Percentiles rank a stretch among this genome's conserved stretches.
phyloP scores from a whole-genome alignment of 2,329 filamentous ascomycete genomes.

The Aspergillus novofumigatus region DNA sequence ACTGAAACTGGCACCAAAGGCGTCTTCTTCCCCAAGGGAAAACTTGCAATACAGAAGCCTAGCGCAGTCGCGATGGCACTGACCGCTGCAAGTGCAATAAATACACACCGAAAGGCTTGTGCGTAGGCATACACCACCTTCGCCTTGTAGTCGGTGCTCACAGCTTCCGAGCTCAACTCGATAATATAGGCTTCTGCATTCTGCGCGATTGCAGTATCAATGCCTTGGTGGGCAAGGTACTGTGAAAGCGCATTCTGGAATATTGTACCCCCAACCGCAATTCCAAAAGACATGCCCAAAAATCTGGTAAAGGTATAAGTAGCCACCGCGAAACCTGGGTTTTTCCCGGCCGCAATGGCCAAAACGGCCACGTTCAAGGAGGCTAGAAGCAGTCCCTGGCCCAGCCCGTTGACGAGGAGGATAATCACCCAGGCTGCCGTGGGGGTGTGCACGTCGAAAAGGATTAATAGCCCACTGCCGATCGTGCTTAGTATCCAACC shows the following conservation, averaged over 20 bases:
- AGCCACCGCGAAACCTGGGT: conserved; percentile 56
- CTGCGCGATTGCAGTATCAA: too few species aligned
- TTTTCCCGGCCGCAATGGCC: conserved; percentile 51
- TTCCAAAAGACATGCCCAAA: conserved; percentile 60
- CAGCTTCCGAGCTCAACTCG: too few species aligned
- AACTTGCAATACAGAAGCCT: too few species aligned
- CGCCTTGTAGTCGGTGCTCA: too few species aligned
- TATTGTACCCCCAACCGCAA: conserved; percentile 61
- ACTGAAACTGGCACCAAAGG: too few species aligned
- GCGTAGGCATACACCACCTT: too few species aligned
- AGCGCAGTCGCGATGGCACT: too few species aligned
- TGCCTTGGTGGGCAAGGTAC: too few species aligned
- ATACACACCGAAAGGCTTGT: too few species aligned
- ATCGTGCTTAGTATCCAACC: conserved; percentile 59
- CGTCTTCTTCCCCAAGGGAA: too few species aligned
- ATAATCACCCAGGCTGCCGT: conserved; percentile 56
- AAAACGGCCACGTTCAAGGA: conserved; percentile 59
- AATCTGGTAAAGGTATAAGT: conserved; percentile 62
- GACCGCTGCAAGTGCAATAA: too few species aligned
- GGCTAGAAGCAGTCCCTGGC: conserved; percentile 61
- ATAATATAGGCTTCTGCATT: too few species aligned
- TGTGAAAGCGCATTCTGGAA: conserved; percentile 53
- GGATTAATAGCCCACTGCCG: conserved; percentile 48
- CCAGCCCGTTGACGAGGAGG: conserved; percentile 53
- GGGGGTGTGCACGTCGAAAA: conserved; percentile 39